Evolutionary conservation across 2,329 filamentous ascomycete genomes (phyloP).

Genomic region (Coniochaeta ligniaria): DNA sequence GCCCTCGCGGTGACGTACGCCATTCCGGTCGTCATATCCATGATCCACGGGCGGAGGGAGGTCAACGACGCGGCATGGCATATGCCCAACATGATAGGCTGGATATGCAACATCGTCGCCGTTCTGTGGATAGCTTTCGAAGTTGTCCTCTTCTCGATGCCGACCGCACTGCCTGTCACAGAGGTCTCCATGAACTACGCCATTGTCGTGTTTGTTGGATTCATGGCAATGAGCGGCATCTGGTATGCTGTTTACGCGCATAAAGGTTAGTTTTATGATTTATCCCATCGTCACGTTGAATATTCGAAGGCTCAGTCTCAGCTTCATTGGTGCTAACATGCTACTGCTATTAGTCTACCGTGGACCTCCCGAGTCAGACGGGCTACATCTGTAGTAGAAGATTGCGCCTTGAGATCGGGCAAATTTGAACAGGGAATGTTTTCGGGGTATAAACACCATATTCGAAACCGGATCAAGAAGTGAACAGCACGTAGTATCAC

Average conservation of each 20-base stretch:
- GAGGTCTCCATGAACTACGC: slow-evolving; percentile 47
- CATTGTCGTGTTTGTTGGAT: slow-evolving; percentile 48
- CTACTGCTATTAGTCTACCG: slow-evolving; percentile 11
- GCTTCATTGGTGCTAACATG: slow-evolving; percentile 1
- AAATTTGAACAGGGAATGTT: not conserved
- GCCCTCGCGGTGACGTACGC: slow-evolving; percentile 47
- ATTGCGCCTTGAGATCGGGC: not conserved
- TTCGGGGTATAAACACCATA: not conserved
- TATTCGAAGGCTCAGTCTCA: not conserved
- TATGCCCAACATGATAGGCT: slow-evolving; percentile 33
- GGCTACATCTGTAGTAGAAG: slow-evolving; percentile 3
- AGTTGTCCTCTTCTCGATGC: slow-evolving; percentile 47
- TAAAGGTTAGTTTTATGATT: slow-evolving; percentile 31
- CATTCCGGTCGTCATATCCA: slow-evolving; percentile 45
- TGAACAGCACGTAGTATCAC: not conserved
- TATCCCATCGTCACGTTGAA: not conserved
- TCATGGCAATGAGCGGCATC: slow-evolving; percentile 33
- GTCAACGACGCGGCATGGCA: slow-evolving; percentile 41
- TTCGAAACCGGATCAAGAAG: not conserved
- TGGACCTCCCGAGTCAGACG: slow-evolving; percentile 19
- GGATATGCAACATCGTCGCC: slow-evolving; percentile 35
- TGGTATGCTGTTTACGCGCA: slow-evolving; percentile 45
- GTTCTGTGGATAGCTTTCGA: slow-evolving; percentile 45
- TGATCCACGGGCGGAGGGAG: slow-evolving; percentile 36
- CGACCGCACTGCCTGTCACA: slow-evolving; percentile 37